A percentile compares a stretch with the other conserved stretches of the same genome.
Conservation (phyloP, 2,329 filamentous ascomycete genomes). For the Phyllosticta capitalensis region DNA sequence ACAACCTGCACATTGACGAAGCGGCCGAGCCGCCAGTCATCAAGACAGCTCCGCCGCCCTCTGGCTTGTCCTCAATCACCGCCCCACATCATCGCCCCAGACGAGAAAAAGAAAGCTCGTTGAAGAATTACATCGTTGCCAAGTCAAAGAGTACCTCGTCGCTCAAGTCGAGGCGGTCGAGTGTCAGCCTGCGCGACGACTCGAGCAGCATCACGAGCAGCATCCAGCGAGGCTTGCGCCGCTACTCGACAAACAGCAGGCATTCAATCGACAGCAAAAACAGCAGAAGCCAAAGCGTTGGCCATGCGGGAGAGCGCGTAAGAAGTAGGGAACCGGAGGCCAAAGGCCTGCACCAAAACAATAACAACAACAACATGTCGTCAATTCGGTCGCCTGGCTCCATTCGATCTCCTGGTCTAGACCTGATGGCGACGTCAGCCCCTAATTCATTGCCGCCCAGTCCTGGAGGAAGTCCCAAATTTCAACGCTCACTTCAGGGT, state of each 20-base stretch:
- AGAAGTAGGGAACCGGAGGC: background rate
- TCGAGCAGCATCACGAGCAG: slow-evolving; percentile 31
- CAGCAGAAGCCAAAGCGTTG: slow-evolving; percentile 20
- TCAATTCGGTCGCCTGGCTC: background rate
- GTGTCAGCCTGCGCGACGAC: slow-evolving; percentile 10
- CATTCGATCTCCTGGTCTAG: background rate
- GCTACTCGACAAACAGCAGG: slow-evolving; percentile 23
- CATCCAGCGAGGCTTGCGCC: slow-evolving; percentile 25
- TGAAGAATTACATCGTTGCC: slow-evolving; percentile 49
- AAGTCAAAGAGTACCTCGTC: slow-evolving; percentile 27
- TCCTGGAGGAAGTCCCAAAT: background rate
- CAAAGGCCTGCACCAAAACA: slow-evolving; percentile 49
- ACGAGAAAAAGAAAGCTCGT: slow-evolving; percentile 32
- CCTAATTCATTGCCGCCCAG: background rate
- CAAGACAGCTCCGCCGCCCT: slow-evolving; percentile 37
- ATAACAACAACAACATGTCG: background rate
- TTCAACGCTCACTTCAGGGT: slow-evolving; percentile 5
- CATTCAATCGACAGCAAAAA: slow-evolving; percentile 22
- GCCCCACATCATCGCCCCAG: slow-evolving; percentile 42
- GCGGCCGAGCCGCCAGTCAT: slow-evolving; percentile 60
- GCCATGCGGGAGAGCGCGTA: background rate
- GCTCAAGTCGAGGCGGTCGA: slow-evolving; percentile 24
- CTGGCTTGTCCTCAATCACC: slow-evolving; percentile 64
- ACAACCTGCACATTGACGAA: slow-evolving; percentile 41
- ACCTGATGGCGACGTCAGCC: background rate